Evolutionary conservation across 2,329 filamentous ascomycete species (phyloP).

Genomic region (Blastomyces silverae): DNA sequence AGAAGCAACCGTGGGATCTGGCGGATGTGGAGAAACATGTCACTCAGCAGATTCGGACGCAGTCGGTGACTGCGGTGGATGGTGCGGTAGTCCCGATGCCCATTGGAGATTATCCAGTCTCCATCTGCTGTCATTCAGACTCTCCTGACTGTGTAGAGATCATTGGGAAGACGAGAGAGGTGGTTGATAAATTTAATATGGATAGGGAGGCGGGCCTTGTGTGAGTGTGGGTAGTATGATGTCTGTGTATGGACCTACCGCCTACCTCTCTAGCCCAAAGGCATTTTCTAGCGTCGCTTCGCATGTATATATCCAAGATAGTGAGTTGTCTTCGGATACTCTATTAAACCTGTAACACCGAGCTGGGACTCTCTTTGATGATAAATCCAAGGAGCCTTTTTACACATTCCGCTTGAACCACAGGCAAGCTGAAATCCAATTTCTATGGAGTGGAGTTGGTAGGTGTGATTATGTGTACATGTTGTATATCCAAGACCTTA

Average conservation of each 20-base stretch:
- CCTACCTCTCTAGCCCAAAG: background rate
- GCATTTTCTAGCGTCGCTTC: background rate
- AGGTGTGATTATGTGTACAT: background rate
- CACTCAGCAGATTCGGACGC: slow-evolving; percentile 38
- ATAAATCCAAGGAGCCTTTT: background rate
- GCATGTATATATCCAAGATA: background rate
- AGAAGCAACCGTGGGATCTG: slow-evolving; percentile 48
- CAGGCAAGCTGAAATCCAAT: slow-evolving; percentile 1
- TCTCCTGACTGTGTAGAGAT: slow-evolving; percentile 44
- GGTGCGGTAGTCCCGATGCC: slow-evolving; percentile 37
- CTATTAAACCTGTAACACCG: background rate
- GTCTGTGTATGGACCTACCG: background rate
- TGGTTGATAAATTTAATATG: slow-evolving; percentile 41
- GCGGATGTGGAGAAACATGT: slow-evolving; percentile 40
- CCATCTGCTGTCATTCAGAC: slow-evolving; percentile 46
- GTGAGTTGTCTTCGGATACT: background rate
- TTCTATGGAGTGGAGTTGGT: slow-evolving; percentile 8
- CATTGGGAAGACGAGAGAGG: slow-evolving; percentile 36
- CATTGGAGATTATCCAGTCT: slow-evolving; percentile 39
- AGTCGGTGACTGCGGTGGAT: slow-evolving; percentile 39
- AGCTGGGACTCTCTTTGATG: background rate
- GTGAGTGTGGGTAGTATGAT: background rate
- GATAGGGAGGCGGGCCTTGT: slow-evolving; percentile 18
- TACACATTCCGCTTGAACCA: background rate
- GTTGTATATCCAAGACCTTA: background rate